These are phyloP conservation scores for Boletales sp. DNA, from an alignment of 768 basidiomycete species.

Conservation along the genomic window DNA sequence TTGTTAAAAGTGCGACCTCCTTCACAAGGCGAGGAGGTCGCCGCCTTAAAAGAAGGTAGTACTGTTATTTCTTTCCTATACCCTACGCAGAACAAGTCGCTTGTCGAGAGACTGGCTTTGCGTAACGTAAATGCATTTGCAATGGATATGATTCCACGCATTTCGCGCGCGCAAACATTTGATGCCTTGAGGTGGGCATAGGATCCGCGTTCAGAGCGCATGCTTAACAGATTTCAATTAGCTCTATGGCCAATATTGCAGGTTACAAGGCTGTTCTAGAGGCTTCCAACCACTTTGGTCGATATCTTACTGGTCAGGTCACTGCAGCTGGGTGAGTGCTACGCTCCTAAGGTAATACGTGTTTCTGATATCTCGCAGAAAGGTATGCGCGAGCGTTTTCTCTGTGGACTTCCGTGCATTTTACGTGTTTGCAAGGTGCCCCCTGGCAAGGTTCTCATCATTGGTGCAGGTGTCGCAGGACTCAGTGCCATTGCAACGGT, in stretches of 20 bases:
- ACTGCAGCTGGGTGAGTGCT: slow-evolving; percentile 81
- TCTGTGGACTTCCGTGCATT: slow-evolving; percentile 4
- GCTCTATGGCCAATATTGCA: slow-evolving; percentile 94
- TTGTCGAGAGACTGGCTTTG: slow-evolving; percentile 66
- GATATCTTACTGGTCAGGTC: slow-evolving; percentile 87
- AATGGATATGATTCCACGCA: slow-evolving; percentile 91
- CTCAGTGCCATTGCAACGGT: slow-evolving; percentile 86
- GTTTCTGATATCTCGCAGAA: slow-evolving; percentile 29
- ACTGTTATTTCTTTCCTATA: slow-evolving; percentile 84
- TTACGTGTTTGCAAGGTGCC: slow-evolving; percentile 54
- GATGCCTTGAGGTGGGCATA: slow-evolving; percentile 72
- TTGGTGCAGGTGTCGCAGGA: slow-evolving; percentile 87
- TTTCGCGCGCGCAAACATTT: slow-evolving; percentile 86
- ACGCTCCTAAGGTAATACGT: not conserved
- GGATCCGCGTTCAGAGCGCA: slow-evolving; percentile 1
- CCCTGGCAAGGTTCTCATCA: slow-evolving; percentile 82
- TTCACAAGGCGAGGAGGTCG: slow-evolving; percentile 55
- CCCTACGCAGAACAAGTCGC: slow-evolving; percentile 73
- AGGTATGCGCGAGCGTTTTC: slow-evolving; percentile 30
- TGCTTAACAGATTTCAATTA: slow-evolving; percentile 22
- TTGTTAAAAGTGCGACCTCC: slow-evolving; percentile 86
- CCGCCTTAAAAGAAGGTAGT: slow-evolving; percentile 64
- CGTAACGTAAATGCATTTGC: slow-evolving; percentile 72
- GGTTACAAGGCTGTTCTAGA: slow-evolving; percentile 91
- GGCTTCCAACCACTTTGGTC: slow-evolving; percentile 84